Percentiles rank a stretch among this genome's conserved stretches.
These are phyloP conservation scores for Mrakia blollopis DNA, from an alignment of 768 basidiomycete species.

Conservation along the genomic window DNA sequence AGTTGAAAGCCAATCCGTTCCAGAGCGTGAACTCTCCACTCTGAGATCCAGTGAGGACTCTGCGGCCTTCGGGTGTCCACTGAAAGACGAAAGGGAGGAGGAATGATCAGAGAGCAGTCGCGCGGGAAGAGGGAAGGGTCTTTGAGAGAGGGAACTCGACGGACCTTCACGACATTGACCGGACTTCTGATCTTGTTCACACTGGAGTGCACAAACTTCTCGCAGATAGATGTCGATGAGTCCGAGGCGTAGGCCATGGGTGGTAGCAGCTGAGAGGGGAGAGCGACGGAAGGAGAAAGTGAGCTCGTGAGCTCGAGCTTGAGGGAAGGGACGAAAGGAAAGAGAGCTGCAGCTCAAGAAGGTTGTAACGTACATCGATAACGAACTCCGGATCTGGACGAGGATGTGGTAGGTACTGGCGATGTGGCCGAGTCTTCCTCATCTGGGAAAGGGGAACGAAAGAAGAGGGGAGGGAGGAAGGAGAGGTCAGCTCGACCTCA, in stretches of 20 bases:
- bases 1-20: slow-evolving; percentile 99
- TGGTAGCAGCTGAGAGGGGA: slow-evolving; percentile 67
- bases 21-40: slow-evolving; percentile 97
- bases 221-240: slow-evolving; percentile 86
- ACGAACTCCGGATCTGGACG: slow-evolving; percentile 46
- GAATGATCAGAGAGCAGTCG: background rate
- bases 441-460: slow-evolving; percentile 42
- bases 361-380: slow-evolving; percentile 61
- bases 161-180: slow-evolving; percentile 86
- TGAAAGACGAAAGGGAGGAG: slow-evolving; percentile 41
- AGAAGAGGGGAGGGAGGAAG: background rate
- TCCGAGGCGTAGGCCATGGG: slow-evolving; percentile 88
- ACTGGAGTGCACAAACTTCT: slow-evolving; percentile 95
- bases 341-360: slow-evolving; percentile 39
- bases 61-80: slow-evolving; percentile 97
- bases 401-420: slow-evolving; percentile 52
- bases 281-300: background rate
- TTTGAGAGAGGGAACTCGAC: slow-evolving; percentile 43
- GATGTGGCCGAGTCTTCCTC: slow-evolving; percentile 61
- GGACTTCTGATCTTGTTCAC: slow-evolving; percentile 98
- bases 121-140: background rate
- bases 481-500: slow-evolving; percentile 31
- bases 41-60: slow-evolving; percentile 89
- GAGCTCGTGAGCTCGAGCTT: slow-evolving; percentile 20
- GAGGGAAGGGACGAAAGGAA: slow-evolving; percentile 23